A percentile compares a stretch with the other conserved stretches of the same genome.
Evolutionary conservation across 257 asterid species (phyloP).

Genomic region (Jacaranda copaia): DNA sequence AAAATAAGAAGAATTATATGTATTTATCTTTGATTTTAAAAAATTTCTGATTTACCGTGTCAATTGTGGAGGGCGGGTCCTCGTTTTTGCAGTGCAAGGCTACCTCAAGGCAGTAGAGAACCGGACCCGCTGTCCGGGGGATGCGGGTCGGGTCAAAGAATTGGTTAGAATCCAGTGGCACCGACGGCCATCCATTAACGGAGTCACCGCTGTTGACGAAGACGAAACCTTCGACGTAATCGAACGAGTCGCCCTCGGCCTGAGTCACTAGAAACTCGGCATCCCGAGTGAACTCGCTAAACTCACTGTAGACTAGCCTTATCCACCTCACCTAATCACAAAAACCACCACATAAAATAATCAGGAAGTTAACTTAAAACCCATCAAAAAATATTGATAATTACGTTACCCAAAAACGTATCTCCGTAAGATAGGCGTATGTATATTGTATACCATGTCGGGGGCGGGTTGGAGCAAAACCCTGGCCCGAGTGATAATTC

Average conservation of each 20-base stretch:
- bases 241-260: constrained; percentile 56
- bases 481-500: constrained; percentile 86
- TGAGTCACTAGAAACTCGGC: constrained; percentile 78
- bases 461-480: constrained; percentile 85
- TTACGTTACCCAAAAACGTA: not conserved
- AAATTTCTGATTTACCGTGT: constrained; percentile 49
- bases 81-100: constrained; percentile 64
- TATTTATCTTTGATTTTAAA: not conserved
- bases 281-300: constrained; percentile 74
- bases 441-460: constrained; percentile 56
- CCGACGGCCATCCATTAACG: constrained; percentile 86
- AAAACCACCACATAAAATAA: constrained; percentile 17
- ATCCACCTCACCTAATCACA: constrained; percentile 87
- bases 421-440: not conserved
- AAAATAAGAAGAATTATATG: too few species aligned
- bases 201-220: constrained; percentile 81
- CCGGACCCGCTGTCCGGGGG: constrained; percentile 63
- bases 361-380: not conserved
- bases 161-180: constrained; percentile 54
- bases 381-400: not conserved
- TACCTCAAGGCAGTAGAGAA: constrained; percentile 88
- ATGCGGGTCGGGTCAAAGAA: constrained; percentile 59
- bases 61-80: constrained; percentile 55
- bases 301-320: constrained; percentile 82
- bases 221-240: constrained; percentile 89